Percentiles rank a stretch among this genome's conserved stretches.
These are phyloP conservation scores for Lathyrus aphaca DNA, from an alignment of 306 rosid genomes.

Conservation along the genomic window DNA sequence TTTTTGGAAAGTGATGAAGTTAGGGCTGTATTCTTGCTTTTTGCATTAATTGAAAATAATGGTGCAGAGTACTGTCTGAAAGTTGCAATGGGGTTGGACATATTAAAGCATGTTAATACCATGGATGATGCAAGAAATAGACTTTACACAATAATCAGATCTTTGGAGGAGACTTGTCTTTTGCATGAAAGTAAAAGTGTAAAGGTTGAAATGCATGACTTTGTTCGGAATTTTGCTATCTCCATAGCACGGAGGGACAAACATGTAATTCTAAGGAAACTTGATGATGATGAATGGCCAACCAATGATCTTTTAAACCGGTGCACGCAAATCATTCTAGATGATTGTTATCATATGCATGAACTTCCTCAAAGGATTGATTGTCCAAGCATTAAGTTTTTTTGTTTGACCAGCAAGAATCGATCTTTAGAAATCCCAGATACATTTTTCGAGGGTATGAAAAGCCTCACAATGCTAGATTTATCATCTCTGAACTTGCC, in stretches of 20 bases:
- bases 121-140: background rate
- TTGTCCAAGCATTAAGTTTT: background rate
- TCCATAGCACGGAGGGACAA: background rate
- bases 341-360: background rate
- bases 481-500: background rate
- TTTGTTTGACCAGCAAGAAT: rapidly evolving
- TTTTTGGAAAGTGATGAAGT: background rate
- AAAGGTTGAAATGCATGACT: constrained; percentile 6
- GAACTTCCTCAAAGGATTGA: background rate
- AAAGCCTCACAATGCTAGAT: background rate
- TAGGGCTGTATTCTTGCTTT: background rate
- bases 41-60: background rate
- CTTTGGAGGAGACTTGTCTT: constrained; percentile 21
- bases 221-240: constrained; percentile 10
- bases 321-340: background rate
- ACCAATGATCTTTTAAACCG: background rate
- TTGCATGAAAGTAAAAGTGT: background rate
- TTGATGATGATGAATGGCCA: background rate
- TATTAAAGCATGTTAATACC: background rate
- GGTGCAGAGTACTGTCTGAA: background rate
- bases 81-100: background rate
- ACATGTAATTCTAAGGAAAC: background rate
- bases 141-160: background rate
- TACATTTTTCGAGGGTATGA: background rate
- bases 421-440: background rate